Base-by-base conservation (phyloP, 352 stramenopile genomes). In the Phytophthora pseudosyringae region DNA sequence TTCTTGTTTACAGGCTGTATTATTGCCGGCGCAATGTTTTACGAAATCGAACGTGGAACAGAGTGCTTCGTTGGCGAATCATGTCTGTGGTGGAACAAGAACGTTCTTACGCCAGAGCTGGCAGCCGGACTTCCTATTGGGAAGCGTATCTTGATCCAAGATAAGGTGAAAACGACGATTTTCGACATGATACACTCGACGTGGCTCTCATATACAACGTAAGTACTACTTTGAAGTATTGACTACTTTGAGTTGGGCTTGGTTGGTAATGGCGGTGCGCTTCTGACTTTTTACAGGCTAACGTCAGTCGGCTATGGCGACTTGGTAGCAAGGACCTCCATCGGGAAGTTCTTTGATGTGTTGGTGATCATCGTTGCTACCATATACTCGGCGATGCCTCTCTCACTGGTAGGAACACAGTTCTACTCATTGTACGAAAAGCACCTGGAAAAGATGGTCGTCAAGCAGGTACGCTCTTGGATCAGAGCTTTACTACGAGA, bases 231-330 rank as follows among this genome's bases (percentile, higher is more conserved):
- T 21, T 2, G 21, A 21, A 35, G 31, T 35, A 35, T 35, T 35
- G 31, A 35, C 10, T 35, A 35, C 10, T 1, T 11, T 35, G 31
- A 7, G 31, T 35, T 7, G 31, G 7, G 1, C 31, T 35, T 11
- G 31, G 31, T 35, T 35, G 26, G 10, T 51, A 11, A 1, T 51
- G 3, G 12, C 28, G 6, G 40, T 47, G 2, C 11, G 9, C 6
- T 21, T 25, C 26, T 38, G 11, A 50, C 28, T 1, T 52, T 25
- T 38, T 18, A 21, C 59, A 90, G 81, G 4, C 57, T 93, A 11
- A 93, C 86, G 5, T 88, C 78, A 3, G 84, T 93, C 4, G 86
- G 86, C 0, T 93, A 92, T 32, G 86, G 86, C n/a, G 86, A 94
- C 31, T 60, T 93, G 28, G 55, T 78, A 7, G 69, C 82, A 4